A percentile compares a stretch with the other conserved stretches of the same genome.
These are phyloP conservation scores for Colletotrichum gloeosporioides DNA, from an alignment of 2,329 filamentous ascomycete genomes.

Conservation along the genomic window DNA sequence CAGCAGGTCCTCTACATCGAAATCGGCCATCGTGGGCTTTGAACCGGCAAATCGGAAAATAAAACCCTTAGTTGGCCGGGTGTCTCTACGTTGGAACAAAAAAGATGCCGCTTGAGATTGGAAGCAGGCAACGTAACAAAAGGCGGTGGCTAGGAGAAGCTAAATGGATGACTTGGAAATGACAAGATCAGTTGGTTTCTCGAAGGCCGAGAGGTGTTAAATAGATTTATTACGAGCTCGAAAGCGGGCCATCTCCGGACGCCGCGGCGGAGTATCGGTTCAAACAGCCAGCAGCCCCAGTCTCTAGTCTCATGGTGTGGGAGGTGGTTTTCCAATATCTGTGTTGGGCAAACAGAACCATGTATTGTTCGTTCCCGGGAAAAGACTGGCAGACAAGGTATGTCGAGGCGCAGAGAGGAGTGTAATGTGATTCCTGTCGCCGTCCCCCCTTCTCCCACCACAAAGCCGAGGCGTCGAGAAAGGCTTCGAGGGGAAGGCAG, in stretches of 20 bases:
- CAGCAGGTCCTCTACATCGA: constrained; percentile 59
- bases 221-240: constrained; percentile 1
- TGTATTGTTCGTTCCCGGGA: background rate
- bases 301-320: background rate
- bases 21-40: constrained; percentile 38
- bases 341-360: background rate
- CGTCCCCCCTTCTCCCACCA: background rate
- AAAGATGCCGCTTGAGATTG: background rate
- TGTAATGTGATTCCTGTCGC: background rate
- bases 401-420: background rate
- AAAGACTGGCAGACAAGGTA: background rate
- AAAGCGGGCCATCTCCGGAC: constrained; percentile 8
- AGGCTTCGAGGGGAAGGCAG: background rate
- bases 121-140: background rate
- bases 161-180: background rate
- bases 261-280: background rate
- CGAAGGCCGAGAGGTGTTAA: constrained; percentile 1
- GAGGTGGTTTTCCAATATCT: background rate
- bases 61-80: background rate
- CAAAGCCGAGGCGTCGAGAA: background rate
- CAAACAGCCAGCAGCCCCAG: background rate
- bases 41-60: background rate
- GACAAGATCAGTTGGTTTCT: background rate
- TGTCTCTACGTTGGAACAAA: background rate
- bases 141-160: background rate